phyloP scores from a whole-genome alignment of 1,284 basidiomycete species.

The Ceratobasidium sp. region DNA sequence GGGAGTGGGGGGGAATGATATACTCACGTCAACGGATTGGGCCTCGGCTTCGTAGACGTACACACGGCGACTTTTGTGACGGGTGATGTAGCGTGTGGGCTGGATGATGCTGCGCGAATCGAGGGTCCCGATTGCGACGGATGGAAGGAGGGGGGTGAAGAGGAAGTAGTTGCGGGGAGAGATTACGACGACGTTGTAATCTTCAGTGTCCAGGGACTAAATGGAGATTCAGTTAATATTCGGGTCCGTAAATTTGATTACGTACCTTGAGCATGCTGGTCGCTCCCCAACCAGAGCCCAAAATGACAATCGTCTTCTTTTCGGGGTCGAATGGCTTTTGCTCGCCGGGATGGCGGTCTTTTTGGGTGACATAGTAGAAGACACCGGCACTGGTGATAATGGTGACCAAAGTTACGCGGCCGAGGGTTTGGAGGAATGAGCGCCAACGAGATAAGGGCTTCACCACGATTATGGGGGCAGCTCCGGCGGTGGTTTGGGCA shows the following conservation, averaged over 20 bases:
- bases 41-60: constrained; percentile 95
- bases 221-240: neutral
- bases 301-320: constrained; percentile 94
- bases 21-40: constrained; percentile 83
- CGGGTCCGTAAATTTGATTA: neutral
- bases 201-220: constrained; percentile 83
- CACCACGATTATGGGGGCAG: constrained; percentile 26
- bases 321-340: constrained; percentile 89
- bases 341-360: constrained; percentile 78
- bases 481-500: constrained; percentile 16
- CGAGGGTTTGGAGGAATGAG: constrained; percentile 74
- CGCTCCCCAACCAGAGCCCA: constrained; percentile 97
- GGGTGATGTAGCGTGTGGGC: constrained; percentile 90
- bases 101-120: constrained; percentile 86
- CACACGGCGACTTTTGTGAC: constrained; percentile 90
- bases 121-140: constrained; percentile 84
- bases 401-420: constrained; percentile 77
- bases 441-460: constrained; percentile 65
- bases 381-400: constrained; percentile 70
- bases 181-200: constrained; percentile 64
- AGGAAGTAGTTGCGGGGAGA: constrained; percentile 86
- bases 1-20: neutral
- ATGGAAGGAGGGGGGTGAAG: constrained; percentile 84
- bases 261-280: constrained; percentile 86
- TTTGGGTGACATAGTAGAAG: constrained; percentile 84